Evolutionary conservation across 116 monocot species (phyloP).

Genomic region (Trichopus zeylanicus): DNA sequence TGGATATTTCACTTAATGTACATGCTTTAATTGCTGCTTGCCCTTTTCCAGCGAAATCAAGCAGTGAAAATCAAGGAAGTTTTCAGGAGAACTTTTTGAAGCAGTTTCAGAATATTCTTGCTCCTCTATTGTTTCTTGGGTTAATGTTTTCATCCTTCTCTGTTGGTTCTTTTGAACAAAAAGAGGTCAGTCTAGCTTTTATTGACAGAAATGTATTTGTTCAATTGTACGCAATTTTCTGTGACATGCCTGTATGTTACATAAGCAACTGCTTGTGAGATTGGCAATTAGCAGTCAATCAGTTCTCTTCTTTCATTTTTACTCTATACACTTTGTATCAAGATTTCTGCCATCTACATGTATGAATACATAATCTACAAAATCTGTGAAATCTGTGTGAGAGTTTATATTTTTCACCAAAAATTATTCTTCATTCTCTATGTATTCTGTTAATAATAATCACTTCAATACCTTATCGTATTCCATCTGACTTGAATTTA

Average conservation of each 20-base stretch:
- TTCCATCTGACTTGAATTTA: background rate
- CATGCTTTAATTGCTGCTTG: background rate
- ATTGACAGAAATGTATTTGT: no score
- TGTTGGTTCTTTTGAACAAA: conserved; percentile 40
- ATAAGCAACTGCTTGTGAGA: background rate
- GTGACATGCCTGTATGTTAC: no score
- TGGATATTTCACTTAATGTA: background rate
- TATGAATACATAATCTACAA: no score
- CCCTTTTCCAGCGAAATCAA: conserved; percentile 48
- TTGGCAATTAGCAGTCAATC: background rate
- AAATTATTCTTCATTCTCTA: no score
- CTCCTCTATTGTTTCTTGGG: conserved; percentile 51
- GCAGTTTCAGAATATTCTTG: conserved; percentile 53
- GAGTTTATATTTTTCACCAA: no score
- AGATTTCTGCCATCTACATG: background rate
- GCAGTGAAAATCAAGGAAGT: conserved; percentile 45
- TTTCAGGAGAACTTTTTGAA: conserved; percentile 54
- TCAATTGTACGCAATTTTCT: no score
- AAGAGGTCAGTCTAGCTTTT: conserved; percentile 40
- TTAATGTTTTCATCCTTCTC: conserved; percentile 52
- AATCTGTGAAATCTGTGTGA: no score
- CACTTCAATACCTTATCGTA: no score
- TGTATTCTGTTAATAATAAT: no score
- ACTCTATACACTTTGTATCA: background rate
- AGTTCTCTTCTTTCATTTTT: background rate